Evolutionary conservation across 2,329 filamentous ascomycete species (phyloP).

Genomic region (Blastomyces gilchristii): DNA sequence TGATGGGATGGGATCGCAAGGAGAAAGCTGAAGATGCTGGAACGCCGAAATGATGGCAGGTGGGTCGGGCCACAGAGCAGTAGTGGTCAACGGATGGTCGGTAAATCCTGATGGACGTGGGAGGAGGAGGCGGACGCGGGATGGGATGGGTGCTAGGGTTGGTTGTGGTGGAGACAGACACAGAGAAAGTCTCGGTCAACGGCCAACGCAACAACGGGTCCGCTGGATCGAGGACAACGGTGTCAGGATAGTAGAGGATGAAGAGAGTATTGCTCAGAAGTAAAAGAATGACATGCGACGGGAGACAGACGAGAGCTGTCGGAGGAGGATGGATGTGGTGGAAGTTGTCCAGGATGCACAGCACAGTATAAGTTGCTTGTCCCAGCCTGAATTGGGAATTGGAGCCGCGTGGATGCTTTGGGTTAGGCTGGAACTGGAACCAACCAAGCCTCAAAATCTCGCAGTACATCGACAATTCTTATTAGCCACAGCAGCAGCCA

Average conservation of each 20-base stretch:
- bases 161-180: background rate
- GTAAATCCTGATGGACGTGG: background rate
- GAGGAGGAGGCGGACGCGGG: background rate
- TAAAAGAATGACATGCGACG: slow-evolving; percentile 4
- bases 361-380: slow-evolving; percentile 13
- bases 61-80: background rate
- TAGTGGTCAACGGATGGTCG: background rate
- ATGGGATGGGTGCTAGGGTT: background rate
- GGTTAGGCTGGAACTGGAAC: background rate
- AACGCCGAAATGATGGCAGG: background rate
- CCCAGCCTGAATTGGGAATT: background rate
- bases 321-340: background rate
- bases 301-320: background rate
- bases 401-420: background rate
- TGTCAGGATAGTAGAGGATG: slow-evolving; percentile 12
- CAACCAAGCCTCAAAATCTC: too few relatives aligned
- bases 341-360: slow-evolving; percentile 10
- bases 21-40: background rate
- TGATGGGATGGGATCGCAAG: too few relatives aligned
- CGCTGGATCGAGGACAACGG: background rate
- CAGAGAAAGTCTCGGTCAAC: background rate
- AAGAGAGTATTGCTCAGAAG: slow-evolving; percentile 2
- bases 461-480: too few relatives aligned
- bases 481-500: too few relatives aligned
- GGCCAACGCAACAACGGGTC: background rate